Evolutionary conservation across 2,329 filamentous ascomycete genomes (phyloP), one percentile per base, ranked within the genome.

Genomic region (Stenocarpella maydis): DNA sequence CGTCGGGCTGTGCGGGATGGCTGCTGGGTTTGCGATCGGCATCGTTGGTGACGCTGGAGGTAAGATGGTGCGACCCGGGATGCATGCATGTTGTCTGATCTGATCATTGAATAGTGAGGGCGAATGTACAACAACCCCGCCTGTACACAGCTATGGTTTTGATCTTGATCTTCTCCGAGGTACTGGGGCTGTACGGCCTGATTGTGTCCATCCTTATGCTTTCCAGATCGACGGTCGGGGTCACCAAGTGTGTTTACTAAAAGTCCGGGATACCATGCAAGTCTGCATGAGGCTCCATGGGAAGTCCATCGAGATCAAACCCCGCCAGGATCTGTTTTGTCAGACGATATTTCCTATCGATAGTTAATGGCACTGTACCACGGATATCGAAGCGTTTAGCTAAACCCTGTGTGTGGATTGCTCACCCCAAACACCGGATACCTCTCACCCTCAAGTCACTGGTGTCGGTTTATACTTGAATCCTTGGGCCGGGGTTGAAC

Each of bases 151-250:
- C 94, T 83, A 97, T 97, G 94, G 97, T 98, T 83, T 83, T 97
- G 80, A 97, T 98, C 86, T 93, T 98, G 85, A 97, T 98, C 95
- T 98, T 97, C 88, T 95, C 95, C 75, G 95, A 98, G 95, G 95
- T 98, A 74, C 85, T 98, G 91, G 95, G 94, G 3, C 93, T 99
- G 71, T 99, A 99, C 86, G 96, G 96, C 81, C 89, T 99, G 78
- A 99, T 99, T 81, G 96, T 99, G 75, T 96, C 96, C 74, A 92
- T 99, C 79, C 90, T 99, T 80, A 99, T 99, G 96, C 64, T 69
- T 0, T 53, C 67, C 6, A 65, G 50, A 31, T 66, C 67, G 7
- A 69, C 39, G 10, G 4, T 49, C n/a, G 67, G 67, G 0, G 67
- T 65, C 10, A 69, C 67, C 3, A 2, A 45, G 19, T 69, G 67